A percentile compares a stretch with the other conserved stretches of the same genome.
Conservation (phyloP, 495 filamentous ascomycete genomes). For the Letharia lupina region DNA sequence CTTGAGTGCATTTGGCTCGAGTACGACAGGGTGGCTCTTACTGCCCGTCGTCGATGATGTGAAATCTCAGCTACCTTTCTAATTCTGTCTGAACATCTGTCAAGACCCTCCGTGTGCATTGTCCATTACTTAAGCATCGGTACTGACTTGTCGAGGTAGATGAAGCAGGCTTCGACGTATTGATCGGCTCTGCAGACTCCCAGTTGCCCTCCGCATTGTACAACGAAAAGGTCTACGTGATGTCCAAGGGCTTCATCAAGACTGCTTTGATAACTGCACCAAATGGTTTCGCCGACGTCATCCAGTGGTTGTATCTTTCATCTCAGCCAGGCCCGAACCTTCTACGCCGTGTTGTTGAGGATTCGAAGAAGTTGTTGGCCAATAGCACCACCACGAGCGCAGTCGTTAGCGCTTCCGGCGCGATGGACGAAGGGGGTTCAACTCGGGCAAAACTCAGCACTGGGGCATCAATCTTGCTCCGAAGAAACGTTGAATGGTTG, state of each 20-base stretch:
- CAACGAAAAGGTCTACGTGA: conserved; percentile 47
- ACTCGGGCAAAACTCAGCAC: conserved; percentile 27
- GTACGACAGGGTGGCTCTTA: conserved; percentile 27
- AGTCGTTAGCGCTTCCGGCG: not conserved
- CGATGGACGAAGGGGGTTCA: conserved; percentile 12
- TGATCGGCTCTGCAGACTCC: conserved; percentile 37
- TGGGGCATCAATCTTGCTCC: conserved; percentile 35
- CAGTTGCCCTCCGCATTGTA: conserved; percentile 43
- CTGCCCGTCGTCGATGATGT: conserved; percentile 39
- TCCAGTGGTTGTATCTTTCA: conserved; percentile 46
- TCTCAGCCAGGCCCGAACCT: conserved; percentile 29
- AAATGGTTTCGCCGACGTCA: conserved; percentile 39
- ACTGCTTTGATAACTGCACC: conserved; percentile 38
- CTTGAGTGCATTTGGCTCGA: conserved; percentile 54
- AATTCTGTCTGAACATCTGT: conserved; percentile 28
- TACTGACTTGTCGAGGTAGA: conserved; percentile 32
- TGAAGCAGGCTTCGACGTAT: conserved; percentile 49
- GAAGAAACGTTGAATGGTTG: conserved; percentile 32
- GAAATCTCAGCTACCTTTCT: conserved; percentile 47
- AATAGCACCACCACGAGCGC: not conserved
- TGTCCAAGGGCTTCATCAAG: conserved; percentile 45
- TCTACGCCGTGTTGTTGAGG: conserved; percentile 33
- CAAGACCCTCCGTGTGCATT: not conserved
- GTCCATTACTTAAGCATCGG: not conserved
- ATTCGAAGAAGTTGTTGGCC: conserved; percentile 23